phyloP scores from a whole-genome alignment of 495 filamentous ascomycete genomes.

The Peziza echinospora region DNA sequence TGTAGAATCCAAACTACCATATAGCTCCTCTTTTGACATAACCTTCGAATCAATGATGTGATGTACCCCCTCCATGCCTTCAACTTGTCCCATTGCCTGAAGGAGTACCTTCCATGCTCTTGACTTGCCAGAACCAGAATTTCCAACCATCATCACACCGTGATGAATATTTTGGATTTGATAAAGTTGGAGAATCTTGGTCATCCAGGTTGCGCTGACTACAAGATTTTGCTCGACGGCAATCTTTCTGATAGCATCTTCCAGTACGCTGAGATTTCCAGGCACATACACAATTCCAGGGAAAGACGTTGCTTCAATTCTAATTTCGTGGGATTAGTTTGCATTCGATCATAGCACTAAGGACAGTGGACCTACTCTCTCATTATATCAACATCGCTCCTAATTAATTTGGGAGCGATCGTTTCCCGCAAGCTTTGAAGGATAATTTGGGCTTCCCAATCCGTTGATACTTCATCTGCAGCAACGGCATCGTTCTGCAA shows the following conservation, averaged over 20 bases:
- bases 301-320: slow-evolving; percentile 68
- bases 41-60: slow-evolving; percentile 99
- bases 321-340: slow-evolving; percentile 3
- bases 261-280: slow-evolving; percentile 56
- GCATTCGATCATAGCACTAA: not conserved
- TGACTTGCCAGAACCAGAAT: slow-evolving; percentile 87
- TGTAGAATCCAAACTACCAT: slow-evolving; percentile 85
- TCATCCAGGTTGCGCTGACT: slow-evolving; percentile 85
- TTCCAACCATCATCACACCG: slow-evolving; percentile 99
- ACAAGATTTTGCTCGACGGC: slow-evolving; percentile 65
- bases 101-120: slow-evolving; percentile 86
- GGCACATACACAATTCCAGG: slow-evolving; percentile 83
- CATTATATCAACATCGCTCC: slow-evolving; percentile 75
- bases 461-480: slow-evolving; percentile 29
- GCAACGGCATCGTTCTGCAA: slow-evolving; percentile 30
- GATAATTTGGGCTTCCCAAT: slow-evolving; percentile 79
- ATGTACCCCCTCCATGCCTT: slow-evolving; percentile 78
- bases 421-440: slow-evolving; percentile 97
- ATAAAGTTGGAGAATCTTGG: slow-evolving; percentile 84
- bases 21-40: slow-evolving; percentile 96
- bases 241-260: slow-evolving; percentile 58
- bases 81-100: slow-evolving; percentile 72
- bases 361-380: slow-evolving; percentile 21
- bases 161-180: slow-evolving; percentile 97
- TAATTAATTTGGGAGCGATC: slow-evolving; percentile 89